Conservation (phyloP, 108 stramenopile species). For the Fragilariopsis cylindrus region DNA sequence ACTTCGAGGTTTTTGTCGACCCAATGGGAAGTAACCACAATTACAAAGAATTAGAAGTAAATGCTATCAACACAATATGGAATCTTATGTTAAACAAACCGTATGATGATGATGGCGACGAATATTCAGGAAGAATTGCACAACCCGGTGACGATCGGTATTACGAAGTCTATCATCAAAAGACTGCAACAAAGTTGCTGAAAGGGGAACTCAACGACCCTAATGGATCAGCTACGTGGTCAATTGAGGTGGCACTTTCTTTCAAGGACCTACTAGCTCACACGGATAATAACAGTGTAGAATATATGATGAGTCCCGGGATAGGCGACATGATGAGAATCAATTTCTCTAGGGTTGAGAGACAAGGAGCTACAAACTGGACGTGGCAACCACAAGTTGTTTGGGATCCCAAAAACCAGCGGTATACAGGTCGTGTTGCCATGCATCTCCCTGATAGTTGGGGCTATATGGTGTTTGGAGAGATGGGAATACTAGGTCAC, state of each 20-base stretch:
- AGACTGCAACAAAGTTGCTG: slow-evolving; percentile 41
- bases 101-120: slow-evolving; percentile 78
- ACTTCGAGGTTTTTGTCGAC: slow-evolving; percentile 91
- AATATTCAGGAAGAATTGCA: slow-evolving; percentile 74
- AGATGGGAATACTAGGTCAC: background rate
- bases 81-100: slow-evolving; percentile 85
- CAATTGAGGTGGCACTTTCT: slow-evolving; percentile 66
- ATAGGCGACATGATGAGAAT: slow-evolving; percentile 50
- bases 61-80: slow-evolving; percentile 86
- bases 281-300: background rate
- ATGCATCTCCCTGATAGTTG: slow-evolving; percentile 74
- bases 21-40: slow-evolving; percentile 62
- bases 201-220: slow-evolving; percentile 48
- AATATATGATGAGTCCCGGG: slow-evolving; percentile 9
- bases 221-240: slow-evolving; percentile 37
- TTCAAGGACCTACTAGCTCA: slow-evolving; percentile 48
- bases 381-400: slow-evolving; percentile 70
- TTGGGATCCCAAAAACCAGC: slow-evolving; percentile 48
- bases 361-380: slow-evolving; percentile 63
- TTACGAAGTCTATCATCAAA: slow-evolving; percentile 58
- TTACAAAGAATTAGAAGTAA: slow-evolving; percentile 91
- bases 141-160: slow-evolving; percentile 52
- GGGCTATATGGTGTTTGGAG: slow-evolving; percentile 61
- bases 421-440: slow-evolving; percentile 41
- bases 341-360: slow-evolving; percentile 62